A percentile compares a stretch with the other conserved stretches of the same genome.
Evolutionary conservation across 441 rosid species (phyloP).

Genomic region (Kokia cookei): DNA sequence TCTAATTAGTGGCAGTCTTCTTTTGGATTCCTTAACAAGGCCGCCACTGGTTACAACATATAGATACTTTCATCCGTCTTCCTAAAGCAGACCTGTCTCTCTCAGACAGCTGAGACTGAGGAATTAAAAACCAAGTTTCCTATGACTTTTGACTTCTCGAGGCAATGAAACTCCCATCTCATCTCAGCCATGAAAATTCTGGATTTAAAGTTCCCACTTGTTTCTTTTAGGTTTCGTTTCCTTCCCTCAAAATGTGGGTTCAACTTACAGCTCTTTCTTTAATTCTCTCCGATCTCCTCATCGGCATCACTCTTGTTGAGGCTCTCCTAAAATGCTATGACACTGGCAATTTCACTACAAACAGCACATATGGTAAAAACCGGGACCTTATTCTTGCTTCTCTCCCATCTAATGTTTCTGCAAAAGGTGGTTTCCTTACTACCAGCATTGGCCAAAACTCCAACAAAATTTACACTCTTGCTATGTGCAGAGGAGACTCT

Average conservation of each 20-base stretch:
- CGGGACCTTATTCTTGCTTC: constrained; percentile 10
- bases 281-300: not conserved
- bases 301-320: not conserved
- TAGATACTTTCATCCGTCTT: too few species aligned
- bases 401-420: constrained; percentile 14
- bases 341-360: not conserved
- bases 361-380: not conserved
- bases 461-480: constrained; percentile 19
- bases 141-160: too few species aligned
- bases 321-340: not conserved
- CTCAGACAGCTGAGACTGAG: not conserved
- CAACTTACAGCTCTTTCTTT: too few species aligned
- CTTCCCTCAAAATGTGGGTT: not conserved
- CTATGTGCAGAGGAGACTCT: constrained; percentile 18
- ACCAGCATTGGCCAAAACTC: constrained; percentile 16
- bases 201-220: too few species aligned
- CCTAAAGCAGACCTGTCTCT: not conserved
- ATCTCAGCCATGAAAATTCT: too few species aligned
- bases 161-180: too few species aligned
- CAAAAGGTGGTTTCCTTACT: constrained; percentile 21
- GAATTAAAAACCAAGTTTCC: not conserved
- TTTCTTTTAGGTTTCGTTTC: too few species aligned
- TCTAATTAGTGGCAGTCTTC: too few species aligned
- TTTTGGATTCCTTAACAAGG: too few species aligned
- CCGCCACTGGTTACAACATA: too few species aligned